A percentile compares a stretch with the other conserved stretches of the same genome.
These are phyloP conservation scores for Paraconiothyrium brasiliense DNA, from an alignment of 2,329 filamentous ascomycete species.

Conservation along the genomic window DNA sequence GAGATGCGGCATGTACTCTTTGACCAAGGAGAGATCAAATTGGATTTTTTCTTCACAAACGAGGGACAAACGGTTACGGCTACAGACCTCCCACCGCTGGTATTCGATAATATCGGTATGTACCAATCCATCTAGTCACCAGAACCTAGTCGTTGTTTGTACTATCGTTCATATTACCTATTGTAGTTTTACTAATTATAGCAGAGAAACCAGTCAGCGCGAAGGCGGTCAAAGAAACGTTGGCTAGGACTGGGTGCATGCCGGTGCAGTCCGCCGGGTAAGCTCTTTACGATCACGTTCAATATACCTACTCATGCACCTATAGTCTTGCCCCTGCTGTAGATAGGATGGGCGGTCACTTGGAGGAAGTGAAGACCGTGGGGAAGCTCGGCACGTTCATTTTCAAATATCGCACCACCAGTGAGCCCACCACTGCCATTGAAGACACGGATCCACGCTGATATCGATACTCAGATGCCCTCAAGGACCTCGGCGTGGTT, in stretches of 20 bases:
- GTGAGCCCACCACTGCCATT: not conserved
- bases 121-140: not conserved
- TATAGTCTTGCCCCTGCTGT: not conserved
- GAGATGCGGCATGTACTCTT: not conserved
- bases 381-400: conserved; percentile 2
- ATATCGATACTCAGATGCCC: not conserved
- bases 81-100: not conserved
- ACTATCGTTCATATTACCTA: not conserved
- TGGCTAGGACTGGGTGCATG: not conserved
- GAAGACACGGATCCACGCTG: not conserved
- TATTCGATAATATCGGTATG: not conserved
- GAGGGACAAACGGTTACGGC: not conserved
- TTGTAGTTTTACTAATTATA: not conserved
- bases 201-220: not conserved
- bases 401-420: not conserved
- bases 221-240: not conserved
- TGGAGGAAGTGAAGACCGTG: not conserved
- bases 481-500: conserved; percentile 1
- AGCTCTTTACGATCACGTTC: not conserved
- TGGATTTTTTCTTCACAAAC: conserved; percentile 2
- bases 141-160: not conserved
- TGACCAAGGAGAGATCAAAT: not conserved
- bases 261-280: conserved; percentile 1
- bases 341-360: not conserved
- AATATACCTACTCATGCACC: not conserved